A percentile compares a stretch with the other conserved stretches of the same genome.
These are phyloP conservation scores for Pseudogymnoascus sp. DNA, from an alignment of 2,329 filamentous ascomycete species.

Conservation along the genomic window DNA sequence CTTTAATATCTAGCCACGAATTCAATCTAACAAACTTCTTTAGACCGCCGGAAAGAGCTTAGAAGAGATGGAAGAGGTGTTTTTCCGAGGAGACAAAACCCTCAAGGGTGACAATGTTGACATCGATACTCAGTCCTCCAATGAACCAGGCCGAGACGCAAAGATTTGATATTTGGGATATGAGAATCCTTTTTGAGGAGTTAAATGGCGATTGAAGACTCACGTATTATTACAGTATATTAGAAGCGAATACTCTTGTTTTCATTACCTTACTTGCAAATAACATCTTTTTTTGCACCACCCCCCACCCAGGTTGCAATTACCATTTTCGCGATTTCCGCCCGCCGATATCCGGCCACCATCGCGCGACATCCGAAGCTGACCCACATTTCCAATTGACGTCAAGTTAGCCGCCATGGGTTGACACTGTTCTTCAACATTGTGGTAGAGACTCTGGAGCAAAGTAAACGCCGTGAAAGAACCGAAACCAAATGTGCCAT, in stretches of 20 bases:
- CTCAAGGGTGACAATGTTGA: constrained; percentile 89
- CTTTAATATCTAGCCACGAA: not conserved
- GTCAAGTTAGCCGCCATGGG: constrained; percentile 5
- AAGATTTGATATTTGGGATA: not conserved
- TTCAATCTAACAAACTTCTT: not conserved
- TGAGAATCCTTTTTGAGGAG: not conserved
- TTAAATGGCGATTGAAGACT: not conserved
- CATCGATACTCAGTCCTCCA: constrained; percentile 47
- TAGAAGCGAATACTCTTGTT: not conserved
- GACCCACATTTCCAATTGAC: not conserved
- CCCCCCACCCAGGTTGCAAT: not conserved
- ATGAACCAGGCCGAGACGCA: not conserved
- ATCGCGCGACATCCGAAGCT: not conserved
- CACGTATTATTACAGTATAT: not conserved
- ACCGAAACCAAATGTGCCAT: not conserved
- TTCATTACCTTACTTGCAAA: not conserved
- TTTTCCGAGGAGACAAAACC: constrained; percentile 55
- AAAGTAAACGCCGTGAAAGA: not conserved
- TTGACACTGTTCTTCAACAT: not conserved
- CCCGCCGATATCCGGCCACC: not conserved
- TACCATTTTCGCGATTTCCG: not conserved
- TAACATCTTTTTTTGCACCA: not conserved
- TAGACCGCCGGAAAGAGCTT: not conserved
- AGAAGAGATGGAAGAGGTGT: not conserved
- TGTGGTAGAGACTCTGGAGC: no score